Percentiles rank a stretch among this genome's conserved stretches.
Conservation (phyloP, 2,329 filamentous ascomycete genomes). For the Chaetomium strumarium region DNA sequence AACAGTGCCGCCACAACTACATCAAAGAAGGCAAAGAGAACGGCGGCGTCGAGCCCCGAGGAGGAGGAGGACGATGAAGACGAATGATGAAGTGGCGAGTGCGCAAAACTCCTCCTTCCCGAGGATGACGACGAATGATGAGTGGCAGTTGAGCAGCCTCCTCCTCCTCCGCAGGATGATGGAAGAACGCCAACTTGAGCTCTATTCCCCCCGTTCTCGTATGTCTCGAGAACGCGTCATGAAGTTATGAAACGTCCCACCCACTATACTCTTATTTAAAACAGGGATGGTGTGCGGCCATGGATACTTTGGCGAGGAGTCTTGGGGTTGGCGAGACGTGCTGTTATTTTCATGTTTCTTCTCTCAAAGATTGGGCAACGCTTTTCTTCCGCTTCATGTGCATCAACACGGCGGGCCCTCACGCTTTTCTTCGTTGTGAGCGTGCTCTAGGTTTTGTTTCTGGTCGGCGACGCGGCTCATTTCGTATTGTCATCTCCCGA, state of each 20-base stretch:
- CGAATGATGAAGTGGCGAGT: conserved; percentile 14
- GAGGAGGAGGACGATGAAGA: conserved; percentile 33
- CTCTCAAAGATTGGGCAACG: conserved; percentile 19
- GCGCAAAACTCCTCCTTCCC: not conserved
- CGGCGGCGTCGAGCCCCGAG: conserved; percentile 36
- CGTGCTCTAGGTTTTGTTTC: conserved; percentile 12
- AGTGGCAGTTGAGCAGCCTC: too few relatives aligned
- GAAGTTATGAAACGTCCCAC: conserved; percentile 27
- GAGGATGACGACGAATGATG: too few relatives aligned
- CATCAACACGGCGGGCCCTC: conserved; percentile 14
- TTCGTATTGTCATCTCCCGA: conserved; percentile 16
- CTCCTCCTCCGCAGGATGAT: too few relatives aligned
- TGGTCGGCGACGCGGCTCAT: conserved; percentile 13
- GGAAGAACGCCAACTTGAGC: not conserved
- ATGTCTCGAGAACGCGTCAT: conserved; percentile 21
- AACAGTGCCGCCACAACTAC: conserved; percentile 35
- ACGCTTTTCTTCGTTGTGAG: conserved; percentile 8
- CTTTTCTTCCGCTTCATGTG: conserved; percentile 9
- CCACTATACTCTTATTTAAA: conserved; percentile 21
- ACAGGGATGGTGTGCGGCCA: not conserved
- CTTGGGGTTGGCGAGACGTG: conserved; percentile 15
- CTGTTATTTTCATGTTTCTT: conserved; percentile 5
- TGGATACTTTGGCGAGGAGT: conserved; percentile 21
- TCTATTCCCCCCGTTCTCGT: conserved; percentile 24
- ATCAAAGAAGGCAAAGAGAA: conserved; percentile 47